Percentiles rank a stretch among this genome's conserved stretches.
Conservation (phyloP, 139 green algal species). For the Nannochloris sp. region DNA sequence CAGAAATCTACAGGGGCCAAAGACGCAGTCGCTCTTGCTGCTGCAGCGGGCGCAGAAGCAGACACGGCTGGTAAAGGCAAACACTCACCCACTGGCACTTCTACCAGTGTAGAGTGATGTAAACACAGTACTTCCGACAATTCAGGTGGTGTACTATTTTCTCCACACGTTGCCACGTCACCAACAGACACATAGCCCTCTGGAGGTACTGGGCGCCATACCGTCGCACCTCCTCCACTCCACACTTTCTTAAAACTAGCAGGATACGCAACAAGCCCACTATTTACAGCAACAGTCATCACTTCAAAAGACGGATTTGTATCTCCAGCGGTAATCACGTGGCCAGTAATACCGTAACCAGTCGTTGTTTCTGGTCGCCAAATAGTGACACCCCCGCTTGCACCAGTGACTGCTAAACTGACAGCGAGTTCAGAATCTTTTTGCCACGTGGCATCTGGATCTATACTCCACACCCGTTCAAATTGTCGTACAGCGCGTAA, state of each 20-base stretch:
- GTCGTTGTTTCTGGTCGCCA: constrained; percentile 67
- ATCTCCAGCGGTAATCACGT: constrained; percentile 53
- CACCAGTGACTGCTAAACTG: constrained; percentile 26
- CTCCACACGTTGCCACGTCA: constrained; percentile 62
- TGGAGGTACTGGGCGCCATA: constrained; percentile 65
- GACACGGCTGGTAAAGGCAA: constrained; percentile 34
- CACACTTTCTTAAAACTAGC: constrained; percentile 47
- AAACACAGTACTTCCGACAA: not conserved
- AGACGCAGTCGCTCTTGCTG: not conserved
- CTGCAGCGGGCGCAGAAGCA: not conserved
- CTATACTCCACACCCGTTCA: constrained; percentile 53
- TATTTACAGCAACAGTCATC: constrained; percentile 68
- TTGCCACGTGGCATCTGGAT: constrained; percentile 1
- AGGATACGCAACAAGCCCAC: constrained; percentile 63
- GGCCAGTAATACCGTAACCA: constrained; percentile 70
- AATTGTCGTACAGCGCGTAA: constrained; percentile 42
- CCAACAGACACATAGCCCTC: constrained; percentile 71
- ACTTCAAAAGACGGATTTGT: constrained; percentile 52
- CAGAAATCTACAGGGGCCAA: constrained; percentile 44
- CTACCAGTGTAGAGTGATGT: constrained; percentile 30
- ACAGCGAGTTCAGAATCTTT: constrained; percentile 1
- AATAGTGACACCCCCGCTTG: constrained; percentile 53
- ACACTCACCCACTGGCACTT: constrained; percentile 46
- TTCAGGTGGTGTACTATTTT: no score
- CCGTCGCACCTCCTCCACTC: constrained; percentile 22